A percentile compares a stretch with the other conserved stretches of the same genome.
These are phyloP conservation scores for Achlya hypogyna DNA, from an alignment of 352 stramenopile species.

Conservation along the genomic window DNA sequence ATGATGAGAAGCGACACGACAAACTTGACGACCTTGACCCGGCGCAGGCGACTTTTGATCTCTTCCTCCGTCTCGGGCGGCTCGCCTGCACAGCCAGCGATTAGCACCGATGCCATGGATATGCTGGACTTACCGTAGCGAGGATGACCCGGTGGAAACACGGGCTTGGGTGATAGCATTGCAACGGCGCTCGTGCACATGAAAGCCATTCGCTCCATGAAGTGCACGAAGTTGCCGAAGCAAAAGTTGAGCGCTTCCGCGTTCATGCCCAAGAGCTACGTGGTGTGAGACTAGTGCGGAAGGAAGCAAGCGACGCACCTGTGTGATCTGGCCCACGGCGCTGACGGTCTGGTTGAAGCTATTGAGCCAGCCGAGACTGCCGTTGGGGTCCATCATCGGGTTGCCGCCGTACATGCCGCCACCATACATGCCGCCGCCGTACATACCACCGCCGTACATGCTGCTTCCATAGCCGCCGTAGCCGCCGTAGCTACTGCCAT, in stretches of 20 bases:
- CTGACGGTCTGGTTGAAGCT: slow-evolving; percentile 64
- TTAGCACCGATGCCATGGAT: not conserved
- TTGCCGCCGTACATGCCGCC: slow-evolving; percentile 22
- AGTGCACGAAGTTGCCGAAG: slow-evolving; percentile 72
- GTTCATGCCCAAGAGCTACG: slow-evolving; percentile 64
- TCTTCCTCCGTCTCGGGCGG: slow-evolving; percentile 55
- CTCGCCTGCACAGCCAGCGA: slow-evolving; percentile 27
- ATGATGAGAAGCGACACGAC: slow-evolving; percentile 38
- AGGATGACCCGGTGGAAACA: slow-evolving; percentile 63
- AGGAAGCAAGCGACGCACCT: slow-evolving; percentile 25
- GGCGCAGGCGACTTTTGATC: slow-evolving; percentile 50
- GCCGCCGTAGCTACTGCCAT: slow-evolving; percentile 27
- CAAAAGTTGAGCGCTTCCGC: slow-evolving; percentile 67
- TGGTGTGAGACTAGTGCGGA: not conserved
- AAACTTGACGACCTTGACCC: slow-evolving; percentile 76
- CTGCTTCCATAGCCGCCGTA: slow-evolving; percentile 35
- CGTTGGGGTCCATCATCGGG: slow-evolving; percentile 43
- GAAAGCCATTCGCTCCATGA: slow-evolving; percentile 69
- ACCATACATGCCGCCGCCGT: slow-evolving; percentile 24
- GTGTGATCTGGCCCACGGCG: slow-evolving; percentile 62
- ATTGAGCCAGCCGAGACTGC: slow-evolving; percentile 43
- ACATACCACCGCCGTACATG: slow-evolving; percentile 20
- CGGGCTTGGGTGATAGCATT: slow-evolving; percentile 52
- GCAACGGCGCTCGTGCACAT: slow-evolving; percentile 60
- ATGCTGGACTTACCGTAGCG: slow-evolving; percentile 36